Evolutionary conservation across 176 grass and related monocot genomes (phyloP).

Genomic region (Hordeum vulgare): DNA sequence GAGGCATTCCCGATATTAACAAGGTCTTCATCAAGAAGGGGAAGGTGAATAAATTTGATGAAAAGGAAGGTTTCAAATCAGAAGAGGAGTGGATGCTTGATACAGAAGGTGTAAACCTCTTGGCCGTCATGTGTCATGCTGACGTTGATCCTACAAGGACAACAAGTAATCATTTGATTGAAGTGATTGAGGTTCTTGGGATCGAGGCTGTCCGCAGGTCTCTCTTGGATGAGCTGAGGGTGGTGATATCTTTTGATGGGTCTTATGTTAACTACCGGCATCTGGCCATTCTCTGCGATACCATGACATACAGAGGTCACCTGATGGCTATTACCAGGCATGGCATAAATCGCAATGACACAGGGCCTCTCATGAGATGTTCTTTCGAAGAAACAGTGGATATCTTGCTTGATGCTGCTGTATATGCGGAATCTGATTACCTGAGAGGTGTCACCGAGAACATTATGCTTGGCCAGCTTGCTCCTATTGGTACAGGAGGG

Average conservation of each 20-base stretch:
- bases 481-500: conserved; percentile 79
- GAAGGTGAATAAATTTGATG: conserved; percentile 78
- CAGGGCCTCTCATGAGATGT: conserved; percentile 91
- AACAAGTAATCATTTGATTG: conserved; percentile 96
- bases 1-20: conserved; percentile 96
- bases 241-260: conserved; percentile 97
- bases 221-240: conserved; percentile 81
- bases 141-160: conserved; percentile 92
- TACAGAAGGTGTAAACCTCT: conserved; percentile 94
- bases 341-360: conserved; percentile 90
- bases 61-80: conserved; percentile 65
- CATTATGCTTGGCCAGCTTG: conserved; percentile 95
- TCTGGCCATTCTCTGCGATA: conserved; percentile 95
- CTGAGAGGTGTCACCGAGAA: conserved; percentile 95
- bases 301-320: conserved; percentile 92
- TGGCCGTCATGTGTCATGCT: conserved; percentile 94
- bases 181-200: conserved; percentile 97
- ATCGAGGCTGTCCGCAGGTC: conserved; percentile 87
- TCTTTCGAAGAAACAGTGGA: conserved; percentile 93
- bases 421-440: conserved; percentile 81
- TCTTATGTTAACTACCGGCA: conserved; percentile 96
- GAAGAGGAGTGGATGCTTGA: conserved; percentile 94
- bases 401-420: conserved; percentile 89
- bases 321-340: conserved; percentile 95
- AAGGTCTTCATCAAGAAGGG: conserved; percentile 92